Conservation (phyloP, 1,139 yeast species). For the Meyerozyma sp. region DNA sequence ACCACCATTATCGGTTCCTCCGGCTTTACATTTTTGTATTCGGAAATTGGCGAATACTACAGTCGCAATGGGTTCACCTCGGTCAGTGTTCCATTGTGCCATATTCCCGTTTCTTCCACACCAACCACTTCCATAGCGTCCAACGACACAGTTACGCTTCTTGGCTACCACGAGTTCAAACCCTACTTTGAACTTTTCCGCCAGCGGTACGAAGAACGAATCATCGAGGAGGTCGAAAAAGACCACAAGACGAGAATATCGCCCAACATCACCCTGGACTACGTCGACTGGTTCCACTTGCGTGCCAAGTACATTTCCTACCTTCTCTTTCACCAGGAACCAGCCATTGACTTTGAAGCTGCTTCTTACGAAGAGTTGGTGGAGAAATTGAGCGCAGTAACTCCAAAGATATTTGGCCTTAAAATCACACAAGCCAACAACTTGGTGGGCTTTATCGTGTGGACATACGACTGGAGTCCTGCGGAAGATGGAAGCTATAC, state of each 20-base stretch:
- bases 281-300: constrained; percentile 42
- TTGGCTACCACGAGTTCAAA: constrained; percentile 29
- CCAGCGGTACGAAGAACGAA: constrained; percentile 14
- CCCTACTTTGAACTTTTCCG: constrained; percentile 19
- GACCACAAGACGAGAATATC: constrained; percentile 29
- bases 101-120: constrained; percentile 6
- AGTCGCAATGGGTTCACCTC: constrained; percentile 53
- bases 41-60: constrained; percentile 71
- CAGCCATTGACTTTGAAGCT: constrained; percentile 17
- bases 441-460: constrained; percentile 27
- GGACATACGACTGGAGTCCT: constrained; percentile 37
- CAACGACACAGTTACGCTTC: constrained; percentile 10
- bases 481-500: neutral
- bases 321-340: constrained; percentile 19
- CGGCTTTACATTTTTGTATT: constrained; percentile 52
- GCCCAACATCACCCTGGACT: constrained; percentile 21
- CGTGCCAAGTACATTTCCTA: constrained; percentile 34
- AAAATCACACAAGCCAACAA: constrained; percentile 13
- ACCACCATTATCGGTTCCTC: constrained; percentile 23
- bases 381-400: constrained; percentile 1
- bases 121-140: neutral
- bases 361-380: constrained; percentile 30
- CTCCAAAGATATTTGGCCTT: constrained; percentile 20
- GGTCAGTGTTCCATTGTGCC: constrained; percentile 38
- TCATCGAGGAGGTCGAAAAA: constrained; percentile 12